Evolutionary conservation across 345 rosid species (phyloP), one percentile per base, ranked within the genome.

Genomic region (Gynandropsis gynandra): DNA sequence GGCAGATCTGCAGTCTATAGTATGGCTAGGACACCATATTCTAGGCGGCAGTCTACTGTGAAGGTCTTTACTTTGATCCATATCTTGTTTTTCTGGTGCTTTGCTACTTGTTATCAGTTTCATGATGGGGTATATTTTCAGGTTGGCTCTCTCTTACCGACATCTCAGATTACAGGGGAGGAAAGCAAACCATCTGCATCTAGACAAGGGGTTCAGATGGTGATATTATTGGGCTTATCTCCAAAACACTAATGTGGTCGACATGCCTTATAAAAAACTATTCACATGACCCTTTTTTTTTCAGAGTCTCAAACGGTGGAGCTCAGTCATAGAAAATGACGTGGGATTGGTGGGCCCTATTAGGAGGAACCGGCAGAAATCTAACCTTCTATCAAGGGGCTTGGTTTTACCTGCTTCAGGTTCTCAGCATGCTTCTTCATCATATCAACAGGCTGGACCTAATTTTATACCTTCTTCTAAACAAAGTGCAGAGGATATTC

Each of bases 1-100:
- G 97, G 97, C 62, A 76, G 90, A 69, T 78, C 97, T 71, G 97
- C 97, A 46, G 64, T 93, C 47, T 85, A 93, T 66, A 83, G 70
- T 72, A 85, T 93, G 97, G 89, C 97, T 27, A 72, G 89, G 53
- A 73, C 87, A 47, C 95, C 97, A 34, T 80, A 88, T 70, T 75
- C 95, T 52, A 78, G 89, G 71, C 77, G 71, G 55, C 82, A 71
- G 42, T 68, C 73, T 47, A 47, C 76, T 15, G 57, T 58, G 52
- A 84, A 85, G 95, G 99, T 92, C 31, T 58, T 35, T 50, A 13
- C 41, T 17, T 21, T 52, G n/a, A 20, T 43, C 35, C 42, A 27
- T 54, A 37, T 34, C 41, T 6, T 20, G 8, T 36, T 37, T 34
- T 19, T 48, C 29, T 20, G 42, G 46, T 20, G 14, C 42, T 29